Evolutionary conservation across 2,329 filamentous ascomycete species (phyloP).

Genomic region (Ciborinia camelliae): DNA sequence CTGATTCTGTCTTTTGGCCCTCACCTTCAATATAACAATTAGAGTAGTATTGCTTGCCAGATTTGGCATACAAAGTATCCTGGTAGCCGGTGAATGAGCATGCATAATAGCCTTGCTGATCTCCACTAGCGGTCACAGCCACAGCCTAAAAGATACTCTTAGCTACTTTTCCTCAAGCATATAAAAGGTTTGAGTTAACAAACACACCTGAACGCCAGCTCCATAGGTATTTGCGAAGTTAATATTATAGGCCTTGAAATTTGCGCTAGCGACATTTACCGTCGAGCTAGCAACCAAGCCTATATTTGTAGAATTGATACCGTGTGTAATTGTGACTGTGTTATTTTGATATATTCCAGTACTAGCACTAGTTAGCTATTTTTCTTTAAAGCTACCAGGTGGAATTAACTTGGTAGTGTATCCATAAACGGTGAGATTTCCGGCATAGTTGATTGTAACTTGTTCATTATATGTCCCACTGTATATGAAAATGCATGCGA

Average conservation of each 20-base stretch:
- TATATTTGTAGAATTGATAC: background rate
- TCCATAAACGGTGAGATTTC: conserved; percentile 4
- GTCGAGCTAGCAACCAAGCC: conserved; percentile 9
- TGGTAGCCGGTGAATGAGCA: conserved; percentile 52
- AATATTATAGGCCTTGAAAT: conserved; percentile 10
- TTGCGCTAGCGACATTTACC: background rate
- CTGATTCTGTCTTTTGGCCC: background rate
- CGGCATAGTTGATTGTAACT: background rate
- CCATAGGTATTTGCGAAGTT: conserved; percentile 14
- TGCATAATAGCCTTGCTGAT: conserved; percentile 51
- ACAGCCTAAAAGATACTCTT: conserved; percentile 42
- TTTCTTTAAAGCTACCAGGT: background rate
- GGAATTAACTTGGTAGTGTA: conserved; percentile 6
- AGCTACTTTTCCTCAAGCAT: background rate
- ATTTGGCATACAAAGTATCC: conserved; percentile 49
- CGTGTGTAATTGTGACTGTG: conserved; percentile 5
- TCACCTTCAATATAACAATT: conserved; percentile 52
- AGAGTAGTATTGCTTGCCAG: conserved; percentile 53
- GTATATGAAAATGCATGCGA: conserved; percentile 8
- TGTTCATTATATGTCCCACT: conserved; percentile 10
- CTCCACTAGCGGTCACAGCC: conserved; percentile 49
- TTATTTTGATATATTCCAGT: conserved; percentile 2
- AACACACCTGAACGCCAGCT: conserved; percentile 12
- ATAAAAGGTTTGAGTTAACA: background rate
- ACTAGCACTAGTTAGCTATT: background rate